Evolutionary conservation across 192 early-diverging fungal species (phyloP).

Genomic region (Dissophora globulifera): DNA sequence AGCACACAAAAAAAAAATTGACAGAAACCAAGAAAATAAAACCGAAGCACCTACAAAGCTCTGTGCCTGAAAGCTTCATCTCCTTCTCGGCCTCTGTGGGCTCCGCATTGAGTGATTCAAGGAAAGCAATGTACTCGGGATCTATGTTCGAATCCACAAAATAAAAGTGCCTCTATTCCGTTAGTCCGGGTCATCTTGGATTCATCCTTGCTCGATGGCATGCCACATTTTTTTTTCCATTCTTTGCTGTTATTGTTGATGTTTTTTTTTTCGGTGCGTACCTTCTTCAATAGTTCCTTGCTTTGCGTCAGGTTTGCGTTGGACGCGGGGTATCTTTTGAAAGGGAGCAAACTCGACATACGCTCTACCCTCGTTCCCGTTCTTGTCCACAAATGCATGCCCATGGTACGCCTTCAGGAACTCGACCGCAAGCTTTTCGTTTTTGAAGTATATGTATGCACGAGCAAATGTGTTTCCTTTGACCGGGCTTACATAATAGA

Average conservation of each 20-base stretch:
- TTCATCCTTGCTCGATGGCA: background rate
- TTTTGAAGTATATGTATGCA: constrained; percentile 81
- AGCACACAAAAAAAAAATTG: too few species aligned
- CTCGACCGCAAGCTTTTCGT: constrained; percentile 70
- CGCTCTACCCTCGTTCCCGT: constrained; percentile 76
- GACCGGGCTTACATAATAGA: constrained; percentile 65
- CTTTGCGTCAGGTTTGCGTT: constrained; percentile 69
- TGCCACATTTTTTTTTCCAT: too few species aligned
- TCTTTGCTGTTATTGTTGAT: too few species aligned
- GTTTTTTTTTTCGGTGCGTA: constrained; percentile 23
- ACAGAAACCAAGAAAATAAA: constrained; percentile 31
- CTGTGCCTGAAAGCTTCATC: constrained; percentile 57
- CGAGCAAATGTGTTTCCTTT: constrained; percentile 78
- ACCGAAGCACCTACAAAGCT: constrained; percentile 61
- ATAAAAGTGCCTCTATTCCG: background rate
- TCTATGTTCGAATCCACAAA: constrained; percentile 53
- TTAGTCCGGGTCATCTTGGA: background rate
- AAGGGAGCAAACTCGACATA: constrained; percentile 86
- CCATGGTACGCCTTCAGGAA: constrained; percentile 84
- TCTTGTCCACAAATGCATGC: constrained; percentile 76
- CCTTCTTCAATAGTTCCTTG: constrained; percentile 84
- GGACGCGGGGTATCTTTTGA: constrained; percentile 76
- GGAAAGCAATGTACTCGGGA: constrained; percentile 78
- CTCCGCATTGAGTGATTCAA: constrained; percentile 72
- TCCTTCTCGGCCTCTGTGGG: constrained; percentile 55